Evolutionary conservation across 345 rosid species (phyloP).

Genomic region (Bruguiera parviflora): DNA sequence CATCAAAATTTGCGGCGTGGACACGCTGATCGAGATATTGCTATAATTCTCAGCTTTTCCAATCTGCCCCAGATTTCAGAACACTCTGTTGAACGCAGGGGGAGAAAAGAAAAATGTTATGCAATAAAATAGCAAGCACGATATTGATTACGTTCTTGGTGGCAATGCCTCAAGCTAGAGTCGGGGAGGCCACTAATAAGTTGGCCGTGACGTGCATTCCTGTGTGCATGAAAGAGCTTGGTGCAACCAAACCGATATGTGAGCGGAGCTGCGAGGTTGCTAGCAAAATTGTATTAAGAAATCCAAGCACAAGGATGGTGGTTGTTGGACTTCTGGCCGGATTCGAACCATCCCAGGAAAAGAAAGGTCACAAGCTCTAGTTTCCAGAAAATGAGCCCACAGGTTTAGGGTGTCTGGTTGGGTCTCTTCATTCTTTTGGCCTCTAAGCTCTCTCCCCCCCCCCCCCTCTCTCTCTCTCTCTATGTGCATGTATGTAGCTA

Average conservation of each 20-base stretch:
- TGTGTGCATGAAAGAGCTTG: constrained; percentile 11
- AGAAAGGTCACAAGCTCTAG: background rate
- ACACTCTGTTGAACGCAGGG: background rate
- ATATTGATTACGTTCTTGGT: background rate
- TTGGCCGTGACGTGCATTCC: constrained; percentile 6
- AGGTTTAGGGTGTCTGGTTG: no score
- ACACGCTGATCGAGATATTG: no score
- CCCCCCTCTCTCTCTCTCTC: no score
- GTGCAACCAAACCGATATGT: background rate
- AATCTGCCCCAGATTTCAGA: background rate
- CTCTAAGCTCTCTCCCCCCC: no score
- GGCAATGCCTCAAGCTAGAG: background rate
- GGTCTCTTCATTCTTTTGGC: no score
- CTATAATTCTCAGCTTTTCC: background rate
- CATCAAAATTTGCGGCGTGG: background rate
- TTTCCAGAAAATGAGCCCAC: no score
- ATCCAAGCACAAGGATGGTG: background rate
- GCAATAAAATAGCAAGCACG: background rate
- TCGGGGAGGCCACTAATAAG: background rate
- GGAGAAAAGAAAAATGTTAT: background rate
- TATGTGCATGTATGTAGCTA: no score
- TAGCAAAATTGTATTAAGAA: background rate
- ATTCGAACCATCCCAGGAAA: no score
- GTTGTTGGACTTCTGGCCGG: background rate
- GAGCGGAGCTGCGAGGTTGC: constrained; percentile 3